phyloP scores from a whole-genome alignment of 441 rosid species.

The Corymbia citriodora region DNA sequence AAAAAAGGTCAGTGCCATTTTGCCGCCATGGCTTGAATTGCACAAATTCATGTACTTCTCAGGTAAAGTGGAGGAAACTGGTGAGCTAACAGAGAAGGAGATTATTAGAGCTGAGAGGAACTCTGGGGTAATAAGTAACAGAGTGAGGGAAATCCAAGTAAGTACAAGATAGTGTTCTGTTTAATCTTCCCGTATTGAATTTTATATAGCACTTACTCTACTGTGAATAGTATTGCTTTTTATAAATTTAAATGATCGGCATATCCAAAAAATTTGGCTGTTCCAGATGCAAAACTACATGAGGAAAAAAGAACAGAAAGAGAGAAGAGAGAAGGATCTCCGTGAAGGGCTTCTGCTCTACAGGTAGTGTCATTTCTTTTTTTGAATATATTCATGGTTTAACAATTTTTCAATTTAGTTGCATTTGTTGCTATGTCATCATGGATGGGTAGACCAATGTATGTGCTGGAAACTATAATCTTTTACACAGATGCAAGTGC shows the following conservation, averaged over 20 bases:
- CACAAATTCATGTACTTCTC: conserved; percentile 4
- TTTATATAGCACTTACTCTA: background rate
- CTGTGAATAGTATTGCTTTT: background rate
- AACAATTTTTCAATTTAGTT: background rate
- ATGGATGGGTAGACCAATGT: background rate
- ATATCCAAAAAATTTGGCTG: background rate
- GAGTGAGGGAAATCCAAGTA: conserved; percentile 89
- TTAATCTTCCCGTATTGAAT: background rate
- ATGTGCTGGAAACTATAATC: background rate
- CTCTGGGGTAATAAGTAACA: conserved; percentile 71
- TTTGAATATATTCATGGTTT: background rate
- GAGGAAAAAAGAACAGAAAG: conserved; percentile 74
- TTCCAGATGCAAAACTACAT: conserved; percentile 75
- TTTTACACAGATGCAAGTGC: background rate
- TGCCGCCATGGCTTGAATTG: background rate
- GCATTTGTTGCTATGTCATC: background rate
- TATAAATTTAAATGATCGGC: background rate
- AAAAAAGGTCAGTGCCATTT: background rate
- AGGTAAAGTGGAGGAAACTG: conserved; percentile 61
- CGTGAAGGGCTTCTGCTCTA: conserved; percentile 78
- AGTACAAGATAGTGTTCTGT: conserved; percentile 2
- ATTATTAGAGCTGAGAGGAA: conserved; percentile 94
- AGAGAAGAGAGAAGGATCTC: conserved; percentile 63
- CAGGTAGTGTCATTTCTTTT: conserved; percentile 32
- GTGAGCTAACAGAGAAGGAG: conserved; percentile 85